Evolutionary conservation across 441 rosid species (phyloP), one percentile per base, ranked within the genome.

Genomic region (Manihot esculenta): DNA sequence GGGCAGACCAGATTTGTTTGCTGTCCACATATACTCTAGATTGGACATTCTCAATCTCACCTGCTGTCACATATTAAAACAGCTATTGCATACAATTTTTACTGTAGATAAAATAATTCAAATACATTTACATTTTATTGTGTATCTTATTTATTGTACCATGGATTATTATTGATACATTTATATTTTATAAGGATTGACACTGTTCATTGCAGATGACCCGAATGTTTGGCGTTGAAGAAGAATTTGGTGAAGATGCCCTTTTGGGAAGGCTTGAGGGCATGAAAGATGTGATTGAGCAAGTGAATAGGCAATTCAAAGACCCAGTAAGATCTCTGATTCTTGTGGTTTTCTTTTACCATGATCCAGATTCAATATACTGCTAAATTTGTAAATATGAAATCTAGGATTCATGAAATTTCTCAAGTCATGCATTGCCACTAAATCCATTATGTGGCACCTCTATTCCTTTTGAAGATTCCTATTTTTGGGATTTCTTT

Each of bases 161-260:
- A 17, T 33, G 5, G 47, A 18, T 20, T 15, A 48, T 35, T 64
- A 44, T 9, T 60, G 13, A 38, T 66, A 18, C 9, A 41, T 8
- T 51, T 26, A 23, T 53, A 69, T 21, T 58, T 48, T 11, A 7
- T 48, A 50, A 15, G 66, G 14, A 23, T 42, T 72, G 67, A 66
- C 67, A 24, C 55, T 76, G 53, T 64, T 76, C 27, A 35, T 76
- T 72, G 79, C 87, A 94, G 99, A 86, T 90, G 92, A 91, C 89
- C 50, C 92, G 93, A 62, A 74, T 93, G 47, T 88, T 95, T 70
- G 98, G 99, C 70, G 66, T 89, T 24, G 97, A 83, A 76, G 96
- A 93, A 71, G 96, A 91, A 69, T 91, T 93, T 79, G 98, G 97
- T 54, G 99, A 95, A 80, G 98, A 96, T 83, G 97, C 99, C 38